Conservation (phyloP, 2,329 filamentous ascomycete species). For the Claviceps cyperi region DNA sequence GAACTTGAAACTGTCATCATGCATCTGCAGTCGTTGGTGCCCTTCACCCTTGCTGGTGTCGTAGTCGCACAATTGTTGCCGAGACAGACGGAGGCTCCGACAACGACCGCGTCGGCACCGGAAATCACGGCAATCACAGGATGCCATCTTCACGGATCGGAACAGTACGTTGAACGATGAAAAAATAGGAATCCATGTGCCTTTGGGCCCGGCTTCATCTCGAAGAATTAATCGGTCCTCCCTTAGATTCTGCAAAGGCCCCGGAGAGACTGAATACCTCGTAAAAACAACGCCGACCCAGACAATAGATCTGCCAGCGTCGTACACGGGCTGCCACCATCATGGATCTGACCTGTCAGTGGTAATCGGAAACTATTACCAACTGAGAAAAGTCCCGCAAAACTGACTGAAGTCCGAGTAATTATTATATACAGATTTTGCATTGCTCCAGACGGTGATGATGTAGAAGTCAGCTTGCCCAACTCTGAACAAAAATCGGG, state of each 20-base stretch:
- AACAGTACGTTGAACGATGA: conserved; percentile 17
- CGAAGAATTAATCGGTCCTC: neutral
- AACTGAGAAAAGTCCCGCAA: neutral
- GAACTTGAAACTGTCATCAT: neutral
- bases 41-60: conserved; percentile 2
- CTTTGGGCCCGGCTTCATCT: too few species aligned
- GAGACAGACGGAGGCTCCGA: conserved; percentile 18
- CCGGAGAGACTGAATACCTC: conserved; percentile 25
- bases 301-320: conserved; percentile 39
- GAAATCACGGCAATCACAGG: conserved; percentile 23
- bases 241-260: conserved; percentile 29
- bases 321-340: conserved; percentile 50
- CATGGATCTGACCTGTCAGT: conserved; percentile 42
- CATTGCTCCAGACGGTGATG: conserved; percentile 41
- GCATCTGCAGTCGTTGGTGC: neutral
- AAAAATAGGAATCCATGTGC: too few species aligned
- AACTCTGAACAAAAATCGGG: conserved; percentile 11
- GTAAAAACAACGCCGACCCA: conserved; percentile 35
- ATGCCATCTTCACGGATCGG: conserved; percentile 27
- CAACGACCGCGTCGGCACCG: conserved; percentile 10
- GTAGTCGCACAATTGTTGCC: conserved; percentile 12
- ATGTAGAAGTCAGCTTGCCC: conserved; percentile 38
- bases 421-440: conserved; percentile 38
- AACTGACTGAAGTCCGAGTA: neutral
- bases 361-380: neutral